phyloP scores from a whole-genome alignment of 2,329 filamentous ascomycete genomes.

The Epichloe aotearoae region DNA sequence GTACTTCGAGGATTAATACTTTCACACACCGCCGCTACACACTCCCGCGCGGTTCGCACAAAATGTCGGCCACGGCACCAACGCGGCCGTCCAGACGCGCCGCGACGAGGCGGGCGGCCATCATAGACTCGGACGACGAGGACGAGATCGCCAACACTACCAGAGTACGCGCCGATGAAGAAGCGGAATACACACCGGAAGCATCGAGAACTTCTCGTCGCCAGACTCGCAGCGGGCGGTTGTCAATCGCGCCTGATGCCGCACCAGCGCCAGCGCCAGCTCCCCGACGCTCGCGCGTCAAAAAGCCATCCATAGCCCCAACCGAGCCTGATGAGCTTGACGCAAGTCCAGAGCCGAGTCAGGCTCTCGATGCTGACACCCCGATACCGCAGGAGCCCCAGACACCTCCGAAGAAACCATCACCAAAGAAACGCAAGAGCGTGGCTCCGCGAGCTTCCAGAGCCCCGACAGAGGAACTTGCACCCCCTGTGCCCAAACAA shows the following conservation, averaged over 20 bases:
- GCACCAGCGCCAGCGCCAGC: conserved; percentile 37
- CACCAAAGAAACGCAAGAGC: conserved; percentile 58
- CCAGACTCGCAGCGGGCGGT: conserved; percentile 27
- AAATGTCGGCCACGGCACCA: conserved; percentile 19
- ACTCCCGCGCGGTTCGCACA: background rate
- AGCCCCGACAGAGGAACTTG: conserved; percentile 25
- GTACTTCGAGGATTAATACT: background rate
- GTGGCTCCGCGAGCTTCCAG: conserved; percentile 28
- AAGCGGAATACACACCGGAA: conserved; percentile 71
- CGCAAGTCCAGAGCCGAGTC: conserved; percentile 16
- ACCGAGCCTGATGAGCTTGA: conserved; percentile 12
- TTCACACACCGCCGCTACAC: background rate
- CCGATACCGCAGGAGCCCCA: conserved; percentile 21
- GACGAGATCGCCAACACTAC: conserved; percentile 44
- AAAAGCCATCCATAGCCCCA: conserved; percentile 17
- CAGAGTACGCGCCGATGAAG: conserved; percentile 41
- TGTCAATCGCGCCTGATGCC: conserved; percentile 30
- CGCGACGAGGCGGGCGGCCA: conserved; percentile 52
- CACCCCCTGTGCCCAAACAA: conserved; percentile 34
- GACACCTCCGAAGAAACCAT: conserved; percentile 25
- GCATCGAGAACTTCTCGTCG: conserved; percentile 44
- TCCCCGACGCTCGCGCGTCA: conserved; percentile 25
- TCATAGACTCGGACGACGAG: conserved; percentile 73
- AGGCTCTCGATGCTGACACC: conserved; percentile 20
- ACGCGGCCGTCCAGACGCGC: conserved; percentile 28